Evolutionary conservation across 345 rosid species (phyloP).

Genomic region (Crucihimalaya himalaica): DNA sequence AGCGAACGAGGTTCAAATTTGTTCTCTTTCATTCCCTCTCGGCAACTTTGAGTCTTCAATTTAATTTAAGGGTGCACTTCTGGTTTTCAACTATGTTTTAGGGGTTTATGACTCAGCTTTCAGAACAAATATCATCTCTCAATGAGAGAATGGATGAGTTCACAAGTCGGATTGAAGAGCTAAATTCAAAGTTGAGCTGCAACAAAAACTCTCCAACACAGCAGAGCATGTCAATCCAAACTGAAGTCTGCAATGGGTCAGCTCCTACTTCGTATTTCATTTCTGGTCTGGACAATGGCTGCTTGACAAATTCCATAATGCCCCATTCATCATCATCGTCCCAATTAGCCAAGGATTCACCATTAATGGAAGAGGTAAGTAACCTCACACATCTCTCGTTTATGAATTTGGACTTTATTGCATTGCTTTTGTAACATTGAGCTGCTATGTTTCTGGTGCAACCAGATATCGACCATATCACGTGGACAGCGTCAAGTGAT

Average conservation of each 20-base stretch:
- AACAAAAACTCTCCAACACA: constrained; percentile 61
- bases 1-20: constrained; percentile 57
- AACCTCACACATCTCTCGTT: constrained; percentile 11
- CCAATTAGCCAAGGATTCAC: constrained; percentile 75
- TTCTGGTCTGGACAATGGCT: constrained; percentile 76
- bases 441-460: constrained; percentile 3
- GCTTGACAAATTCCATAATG: constrained; percentile 67
- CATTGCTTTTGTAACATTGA: constrained; percentile 30
- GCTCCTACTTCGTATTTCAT: constrained; percentile 86
- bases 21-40: constrained; percentile 6
- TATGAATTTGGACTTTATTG: not conserved
- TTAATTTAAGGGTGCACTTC: constrained; percentile 4
- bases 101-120: constrained; percentile 84
- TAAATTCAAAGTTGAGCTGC: constrained; percentile 61
- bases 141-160: constrained; percentile 95
- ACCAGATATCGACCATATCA: constrained; percentile 61
- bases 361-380: constrained; percentile 82
- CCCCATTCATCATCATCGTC: constrained; percentile 75
- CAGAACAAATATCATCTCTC: constrained; percentile 83
- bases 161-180: constrained; percentile 70
- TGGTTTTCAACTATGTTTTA: constrained; percentile 25
- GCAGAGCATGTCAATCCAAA: constrained; percentile 63
- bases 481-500: constrained; percentile 81
- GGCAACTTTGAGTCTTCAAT: constrained; percentile 8
- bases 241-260: constrained; percentile 75